phyloP scores from a whole-genome alignment of 148 eudicot species.

The Arctostaphylos glauca region DNA sequence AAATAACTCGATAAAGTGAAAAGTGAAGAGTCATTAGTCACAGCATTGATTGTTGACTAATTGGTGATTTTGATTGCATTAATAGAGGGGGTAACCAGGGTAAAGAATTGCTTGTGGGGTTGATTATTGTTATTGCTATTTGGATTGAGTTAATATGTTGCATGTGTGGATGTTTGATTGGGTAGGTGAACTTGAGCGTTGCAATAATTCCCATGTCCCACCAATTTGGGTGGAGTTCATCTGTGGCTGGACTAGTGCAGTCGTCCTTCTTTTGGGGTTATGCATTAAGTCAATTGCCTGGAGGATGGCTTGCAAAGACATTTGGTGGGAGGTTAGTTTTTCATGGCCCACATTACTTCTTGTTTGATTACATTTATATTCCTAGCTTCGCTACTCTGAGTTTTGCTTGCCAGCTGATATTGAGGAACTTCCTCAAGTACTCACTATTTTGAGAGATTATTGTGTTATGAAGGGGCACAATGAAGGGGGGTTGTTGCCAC shows the following conservation, averaged over 20 bases:
- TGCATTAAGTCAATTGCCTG: slow-evolving; percentile 95
- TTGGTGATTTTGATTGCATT: not conserved
- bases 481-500: not conserved
- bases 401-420: not conserved
- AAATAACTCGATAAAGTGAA: too few species aligned
- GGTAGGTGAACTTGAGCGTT: slow-evolving; percentile 91
- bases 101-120: slow-evolving; percentile 1
- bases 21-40: not conserved
- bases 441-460: too few species aligned
- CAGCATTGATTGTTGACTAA: not conserved
- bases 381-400: not conserved
- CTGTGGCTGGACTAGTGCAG: slow-evolving; percentile 92
- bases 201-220: slow-evolving; percentile 99
- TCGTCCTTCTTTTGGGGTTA: slow-evolving; percentile 99
- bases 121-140: not conserved
- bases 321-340: slow-evolving; percentile 95
- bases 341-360: not conserved
- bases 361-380: slow-evolving; percentile 6
- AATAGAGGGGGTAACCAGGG: not conserved
- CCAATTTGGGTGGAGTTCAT: slow-evolving; percentile 94
- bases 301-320: slow-evolving; percentile 93
- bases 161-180: not conserved
- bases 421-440: not conserved
- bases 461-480: not conserved
- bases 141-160: not conserved